phyloP scores from a whole-genome alignment of 495 filamentous ascomycete genomes.

The Talaromyces proteolyticus region DNA sequence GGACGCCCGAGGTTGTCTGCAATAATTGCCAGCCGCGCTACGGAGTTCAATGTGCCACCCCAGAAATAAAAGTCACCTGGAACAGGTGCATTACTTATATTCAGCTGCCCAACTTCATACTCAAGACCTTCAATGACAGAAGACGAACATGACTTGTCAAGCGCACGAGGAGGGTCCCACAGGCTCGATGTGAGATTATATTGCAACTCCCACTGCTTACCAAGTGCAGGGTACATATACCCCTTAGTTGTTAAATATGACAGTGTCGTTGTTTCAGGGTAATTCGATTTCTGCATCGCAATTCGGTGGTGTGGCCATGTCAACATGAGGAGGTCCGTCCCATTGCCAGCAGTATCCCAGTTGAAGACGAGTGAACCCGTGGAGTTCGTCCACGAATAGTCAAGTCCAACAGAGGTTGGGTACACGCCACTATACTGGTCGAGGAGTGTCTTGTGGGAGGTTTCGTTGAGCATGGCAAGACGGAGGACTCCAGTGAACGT shows the following conservation, averaged over 20 bases:
- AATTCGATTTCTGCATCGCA: background rate
- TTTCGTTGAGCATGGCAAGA: background rate
- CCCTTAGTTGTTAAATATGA: background rate
- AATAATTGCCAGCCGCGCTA: background rate
- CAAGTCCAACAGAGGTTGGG: background rate
- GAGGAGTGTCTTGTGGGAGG: background rate
- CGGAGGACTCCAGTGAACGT: background rate
- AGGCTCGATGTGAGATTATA: constrained; percentile 29
- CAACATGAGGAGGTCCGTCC: background rate
- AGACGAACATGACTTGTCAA: background rate
- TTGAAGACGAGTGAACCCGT: background rate
- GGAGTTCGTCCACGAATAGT: background rate
- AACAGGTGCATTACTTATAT: background rate
- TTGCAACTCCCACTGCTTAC: constrained; percentile 8
- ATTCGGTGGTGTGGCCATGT: background rate
- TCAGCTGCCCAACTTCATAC: background rate
- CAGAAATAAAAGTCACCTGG: background rate
- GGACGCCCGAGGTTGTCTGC: background rate
- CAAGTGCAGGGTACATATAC: background rate
- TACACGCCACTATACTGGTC: background rate
- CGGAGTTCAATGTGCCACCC: background rate
- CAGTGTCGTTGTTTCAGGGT: background rate
- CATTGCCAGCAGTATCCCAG: background rate
- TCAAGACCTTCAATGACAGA: background rate
- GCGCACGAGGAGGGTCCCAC: constrained; percentile 39